Percentiles rank a stretch among this genome's conserved stretches.
phyloP scores from a whole-genome alignment of 805 yeast species.

The Brettanomyces bruxellensis region DNA sequence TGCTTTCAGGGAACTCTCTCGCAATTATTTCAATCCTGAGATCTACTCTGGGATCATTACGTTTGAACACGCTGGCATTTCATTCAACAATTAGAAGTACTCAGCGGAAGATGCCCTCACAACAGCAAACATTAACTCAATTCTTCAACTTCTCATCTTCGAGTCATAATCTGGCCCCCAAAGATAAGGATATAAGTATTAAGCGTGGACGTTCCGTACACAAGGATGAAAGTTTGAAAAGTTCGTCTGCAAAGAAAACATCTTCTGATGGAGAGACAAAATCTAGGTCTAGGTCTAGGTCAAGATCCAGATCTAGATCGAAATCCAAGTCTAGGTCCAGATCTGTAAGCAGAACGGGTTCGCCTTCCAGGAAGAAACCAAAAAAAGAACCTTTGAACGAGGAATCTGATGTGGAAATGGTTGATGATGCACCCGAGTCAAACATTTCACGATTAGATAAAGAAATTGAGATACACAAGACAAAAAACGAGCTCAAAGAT shows the following conservation, averaged over 20 bases:
- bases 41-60: neutral
- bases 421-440: slow-evolving; percentile 1
- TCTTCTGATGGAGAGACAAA: neutral
- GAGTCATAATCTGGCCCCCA: neutral
- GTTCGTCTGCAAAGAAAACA: neutral
- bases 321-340: slow-evolving; percentile 1
- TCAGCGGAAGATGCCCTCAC: slow-evolving; percentile 1
- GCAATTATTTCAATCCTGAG: neutral
- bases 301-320: neutral
- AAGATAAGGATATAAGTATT: no score
- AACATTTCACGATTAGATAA: slow-evolving; percentile 2
- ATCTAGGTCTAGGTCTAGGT: neutral
- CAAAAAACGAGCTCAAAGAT: slow-evolving; percentile 15
- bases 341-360: neutral
- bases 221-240: neutral
- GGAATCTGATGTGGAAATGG: neutral
- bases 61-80: no score
- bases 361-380: neutral
- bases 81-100: no score
- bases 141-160: slow-evolving; percentile 1
- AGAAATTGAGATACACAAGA: slow-evolving; percentile 11
- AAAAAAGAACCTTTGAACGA: neutral
- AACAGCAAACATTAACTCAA: slow-evolving; percentile 1
- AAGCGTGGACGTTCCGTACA: no score
- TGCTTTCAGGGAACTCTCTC: no score